phyloP scores from a whole-genome alignment of 2,329 filamentous ascomycete genomes.

The Neoascochyta sp. region DNA sequence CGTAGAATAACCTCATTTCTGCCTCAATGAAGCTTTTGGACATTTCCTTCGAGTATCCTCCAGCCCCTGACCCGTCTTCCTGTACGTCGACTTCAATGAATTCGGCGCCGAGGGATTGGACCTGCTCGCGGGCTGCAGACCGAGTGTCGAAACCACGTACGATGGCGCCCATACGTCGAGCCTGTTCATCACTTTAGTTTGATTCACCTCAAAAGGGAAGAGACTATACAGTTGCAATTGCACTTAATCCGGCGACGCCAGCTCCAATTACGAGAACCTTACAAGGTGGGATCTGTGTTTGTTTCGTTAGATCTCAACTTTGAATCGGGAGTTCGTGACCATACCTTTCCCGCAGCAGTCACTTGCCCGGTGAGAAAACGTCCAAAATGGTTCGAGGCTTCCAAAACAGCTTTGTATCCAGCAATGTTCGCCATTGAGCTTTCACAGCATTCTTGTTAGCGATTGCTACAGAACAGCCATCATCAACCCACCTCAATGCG shows the following conservation, averaged over 20 bases:
- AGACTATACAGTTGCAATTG: constrained; percentile 67
- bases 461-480: not conserved
- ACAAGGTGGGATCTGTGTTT: constrained; percentile 72
- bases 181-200: constrained; percentile 39
- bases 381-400: constrained; percentile 85
- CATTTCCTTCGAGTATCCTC: constrained; percentile 92
- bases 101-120: constrained; percentile 84
- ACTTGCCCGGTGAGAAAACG: constrained; percentile 86
- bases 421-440: constrained; percentile 95
- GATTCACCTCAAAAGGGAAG: not conserved
- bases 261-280: constrained; percentile 89
- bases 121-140: constrained; percentile 80
- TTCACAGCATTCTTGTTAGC: constrained; percentile 11
- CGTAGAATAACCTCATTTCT: constrained; percentile 87
- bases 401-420: constrained; percentile 86
- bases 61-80: constrained; percentile 79
- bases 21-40: constrained; percentile 89
- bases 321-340: fast-evolving
- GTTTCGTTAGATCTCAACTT: constrained; percentile 3
- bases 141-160: constrained; percentile 90
- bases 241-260: constrained; percentile 82
- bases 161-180: constrained; percentile 80
- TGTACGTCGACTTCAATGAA: constrained; percentile 83
- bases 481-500: constrained; percentile 53
- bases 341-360: constrained; percentile 68